Conservation (phyloP, 2,329 filamentous ascomycete genomes). For the Verticillium dahliae region DNA sequence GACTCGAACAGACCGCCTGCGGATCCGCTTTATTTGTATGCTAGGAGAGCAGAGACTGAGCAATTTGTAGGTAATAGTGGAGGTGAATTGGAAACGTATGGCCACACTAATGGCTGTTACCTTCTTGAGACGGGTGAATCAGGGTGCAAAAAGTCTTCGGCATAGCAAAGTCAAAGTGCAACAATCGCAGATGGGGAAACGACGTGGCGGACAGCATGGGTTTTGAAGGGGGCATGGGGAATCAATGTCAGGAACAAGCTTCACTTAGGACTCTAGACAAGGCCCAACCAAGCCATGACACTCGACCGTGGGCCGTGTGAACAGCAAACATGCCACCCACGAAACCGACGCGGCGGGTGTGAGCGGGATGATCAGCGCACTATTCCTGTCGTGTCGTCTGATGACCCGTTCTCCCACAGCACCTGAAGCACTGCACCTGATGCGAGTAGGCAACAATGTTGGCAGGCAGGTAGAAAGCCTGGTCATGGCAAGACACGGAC, state of each 20-base stretch:
- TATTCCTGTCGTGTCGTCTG: neutral
- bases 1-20: neutral
- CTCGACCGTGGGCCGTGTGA: neutral
- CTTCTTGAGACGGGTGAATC: neutral
- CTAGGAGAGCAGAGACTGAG: neutral
- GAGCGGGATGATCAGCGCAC: neutral
- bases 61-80: neutral
- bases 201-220: neutral
- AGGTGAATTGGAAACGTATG: neutral
- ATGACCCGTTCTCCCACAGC: neutral
- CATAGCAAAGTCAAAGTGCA: neutral
- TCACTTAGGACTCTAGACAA: neutral
- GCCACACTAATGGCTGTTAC: neutral
- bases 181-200: neutral
- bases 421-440: neutral
- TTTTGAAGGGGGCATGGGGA: neutral
- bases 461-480: neutral
- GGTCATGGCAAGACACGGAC: neutral
- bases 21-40: constrained; percentile 1
- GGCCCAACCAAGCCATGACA: neutral
- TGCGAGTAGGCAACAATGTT: neutral
- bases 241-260: neutral
- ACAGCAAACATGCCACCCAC: neutral
- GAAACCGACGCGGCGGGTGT: neutral
- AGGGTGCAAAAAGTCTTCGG: neutral